Evolutionary conservation across 164 flowering plant genomes (phyloP).

Genomic region (Aristolochia fimbriata): DNA sequence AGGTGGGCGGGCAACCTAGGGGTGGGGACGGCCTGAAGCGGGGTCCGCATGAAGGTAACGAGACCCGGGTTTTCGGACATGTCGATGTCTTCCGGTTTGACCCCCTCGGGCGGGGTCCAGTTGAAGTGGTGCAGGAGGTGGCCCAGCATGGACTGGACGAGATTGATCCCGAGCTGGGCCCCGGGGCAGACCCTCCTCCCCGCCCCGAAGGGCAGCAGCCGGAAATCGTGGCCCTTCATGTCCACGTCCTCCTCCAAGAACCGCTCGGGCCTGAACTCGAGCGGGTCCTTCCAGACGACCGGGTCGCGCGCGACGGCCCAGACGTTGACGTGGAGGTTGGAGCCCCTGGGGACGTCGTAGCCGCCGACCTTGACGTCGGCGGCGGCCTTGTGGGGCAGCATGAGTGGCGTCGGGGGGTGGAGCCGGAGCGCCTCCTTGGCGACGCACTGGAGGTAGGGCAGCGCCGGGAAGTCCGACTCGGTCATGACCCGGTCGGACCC

Average conservation of each 20-base stretch:
- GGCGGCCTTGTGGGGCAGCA: constrained; percentile 25
- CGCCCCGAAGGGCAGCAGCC: constrained; percentile 23
- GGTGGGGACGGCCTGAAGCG: constrained; percentile 17
- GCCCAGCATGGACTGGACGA: constrained; percentile 25
- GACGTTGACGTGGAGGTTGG: constrained; percentile 20
- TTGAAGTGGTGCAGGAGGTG: constrained; percentile 24
- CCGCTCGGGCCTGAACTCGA: constrained; percentile 21
- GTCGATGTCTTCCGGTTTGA: constrained; percentile 16
- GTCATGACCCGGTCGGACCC: constrained; percentile 17
- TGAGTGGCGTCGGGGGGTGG: constrained; percentile 26
- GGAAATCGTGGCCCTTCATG: constrained; percentile 24
- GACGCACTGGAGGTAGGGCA: constrained; percentile 20
- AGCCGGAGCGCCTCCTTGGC: constrained; percentile 21
- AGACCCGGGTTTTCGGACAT: constrained; percentile 23
- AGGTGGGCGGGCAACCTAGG: constrained; percentile 23
- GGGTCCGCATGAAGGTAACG: constrained; percentile 21
- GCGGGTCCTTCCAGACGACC: constrained; percentile 18
- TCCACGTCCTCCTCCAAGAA: constrained; percentile 24
- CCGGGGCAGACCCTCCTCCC: constrained; percentile 23
- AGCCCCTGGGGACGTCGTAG: constrained; percentile 23
- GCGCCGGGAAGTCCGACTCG: constrained; percentile 19
- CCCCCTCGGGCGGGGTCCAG: constrained; percentile 17
- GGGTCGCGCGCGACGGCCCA: constrained; percentile 28
- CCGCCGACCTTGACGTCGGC: constrained; percentile 22
- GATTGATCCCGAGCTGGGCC: constrained; percentile 20